phyloP scores from a whole-genome alignment of 345 rosid species.

The Durio zibethinus region DNA sequence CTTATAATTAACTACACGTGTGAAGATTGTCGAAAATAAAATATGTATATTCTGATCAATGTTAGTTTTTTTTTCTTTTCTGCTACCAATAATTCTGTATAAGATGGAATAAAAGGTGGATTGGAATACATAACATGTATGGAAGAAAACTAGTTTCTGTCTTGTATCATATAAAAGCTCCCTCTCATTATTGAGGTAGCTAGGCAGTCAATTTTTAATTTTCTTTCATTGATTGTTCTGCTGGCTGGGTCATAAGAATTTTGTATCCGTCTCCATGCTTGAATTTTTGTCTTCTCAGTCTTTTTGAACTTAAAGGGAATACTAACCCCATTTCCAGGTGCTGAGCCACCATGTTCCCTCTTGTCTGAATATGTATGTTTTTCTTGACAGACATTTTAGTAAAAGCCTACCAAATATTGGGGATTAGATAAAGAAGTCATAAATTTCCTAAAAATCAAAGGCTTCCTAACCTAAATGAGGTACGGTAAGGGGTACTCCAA shows the following conservation, averaged over 20 bases:
- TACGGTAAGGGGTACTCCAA: no score
- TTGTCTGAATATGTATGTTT: background rate
- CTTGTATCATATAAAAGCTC: background rate
- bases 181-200: background rate
- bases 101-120: background rate
- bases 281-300: background rate
- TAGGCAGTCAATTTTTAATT: background rate
- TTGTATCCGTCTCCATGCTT: slow-evolving; percentile 1
- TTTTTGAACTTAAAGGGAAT: background rate
- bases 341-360: background rate
- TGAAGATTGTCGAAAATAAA: no score
- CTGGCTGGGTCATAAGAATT: background rate
- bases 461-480: no score
- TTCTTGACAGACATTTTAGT: background rate
- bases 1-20: no score
- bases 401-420: background rate
- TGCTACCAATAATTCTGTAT: background rate
- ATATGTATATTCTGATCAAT: no score
- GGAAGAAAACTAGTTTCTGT: background rate
- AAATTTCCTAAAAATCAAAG: no score
- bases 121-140: background rate
- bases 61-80: no score
- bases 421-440: background rate
- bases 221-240: background rate
- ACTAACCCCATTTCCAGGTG: background rate